Base-by-base conservation (phyloP, 257 asterid species). In the Ligustrum vulgare region DNA sequence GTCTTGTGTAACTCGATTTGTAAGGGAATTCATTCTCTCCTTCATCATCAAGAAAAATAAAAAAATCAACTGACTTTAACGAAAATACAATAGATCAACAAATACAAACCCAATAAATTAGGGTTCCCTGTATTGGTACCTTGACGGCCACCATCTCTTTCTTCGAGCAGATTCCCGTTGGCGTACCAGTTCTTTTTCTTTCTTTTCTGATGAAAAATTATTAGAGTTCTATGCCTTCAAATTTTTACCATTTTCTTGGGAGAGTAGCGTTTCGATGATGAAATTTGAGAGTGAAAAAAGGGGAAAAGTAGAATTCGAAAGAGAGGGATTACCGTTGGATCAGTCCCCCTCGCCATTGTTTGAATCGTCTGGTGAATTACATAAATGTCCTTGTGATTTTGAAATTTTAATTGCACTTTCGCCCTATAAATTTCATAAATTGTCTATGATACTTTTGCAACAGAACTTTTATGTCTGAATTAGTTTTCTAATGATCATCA, bases 131-230 rank as follows among this genome's bases (percentile, higher is more conserved):
- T 2, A 33, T 5, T 72, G 51, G 71, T 65, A 86, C 90, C 90
- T 84, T 84, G 41, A 75, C 80, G 43, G 87, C 82, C 75, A 80
- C 90, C 90, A 86, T 86, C 39, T 74, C 71, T 79, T 77, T 43
- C 73, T 70, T 67, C 49, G 32, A 20, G 64, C 64, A 60, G 35
- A 60, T 22, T 60, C 35, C 35, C 25, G 6, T 25, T 22, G 23
- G 62, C 62, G 23, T 67, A 18, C 65, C 65, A 36, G 73, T 12
- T n/a, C 20, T 58, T 9, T 22, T 60, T 23, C 35, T 60, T 60
- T 60, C 67, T 60, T n/a, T 60, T 11, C 6, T 18, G 67, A 25
- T 25, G 35, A 25, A 60, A 2, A 20, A 58, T 22, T 13, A 9
- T 34, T 72, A 65, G 70, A 73, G 25, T 70, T 58, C 67, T 62